Evolutionary conservation across 1,284 basidiomycete genomes (phyloP), one percentile per base, ranked within the genome.

Genomic region (Xerocomus amazonicus): DNA sequence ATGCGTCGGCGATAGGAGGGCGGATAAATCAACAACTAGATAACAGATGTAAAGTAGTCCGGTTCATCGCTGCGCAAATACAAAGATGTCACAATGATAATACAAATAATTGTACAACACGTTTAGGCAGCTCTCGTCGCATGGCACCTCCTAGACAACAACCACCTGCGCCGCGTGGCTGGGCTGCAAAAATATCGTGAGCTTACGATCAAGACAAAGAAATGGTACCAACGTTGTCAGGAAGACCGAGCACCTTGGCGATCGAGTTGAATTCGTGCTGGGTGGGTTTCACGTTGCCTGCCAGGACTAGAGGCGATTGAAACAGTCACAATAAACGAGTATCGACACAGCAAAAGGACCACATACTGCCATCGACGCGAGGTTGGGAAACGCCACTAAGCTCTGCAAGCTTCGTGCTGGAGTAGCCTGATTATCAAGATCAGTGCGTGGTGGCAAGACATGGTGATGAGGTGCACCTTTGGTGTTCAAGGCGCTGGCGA

Each of bases 331-430:
- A 35, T 4, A 39, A 10, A n/a, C 34, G n/a, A 34, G 35, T 36
- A 35, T 33, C 41, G 26, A 32, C 17, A 28, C 8, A 17, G 12
- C 3, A 29, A 64, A 73, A 53, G 19, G 10, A 3, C 6, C 40
- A 59, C 63, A 29, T 55, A 87, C 84, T 73, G 47, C 75, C 73
- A 38, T 70, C 67, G 35, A 87, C 74, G 48, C 75, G 81, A 36
- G 72, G 61, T 59, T 77, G 72, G 35, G 61, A 47, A 38, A 63
- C 49, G 46, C 73, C 72, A 33, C 79, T 63, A 58, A 69, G 62
- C 14, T 14, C 3, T 6, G 83, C 84, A 60, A 87, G 75, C 43
- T 72, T 57, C 37, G 54, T 54, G 54, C 78, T 77, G 35, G 69
- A 71, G 33, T 74, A 43, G 3, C 79, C 84, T 85, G 50, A 12